These are phyloP conservation scores for Ophiostoma tasmaniense DNA, from an alignment of 2,329 filamentous ascomycete species.

Conservation along the genomic window DNA sequence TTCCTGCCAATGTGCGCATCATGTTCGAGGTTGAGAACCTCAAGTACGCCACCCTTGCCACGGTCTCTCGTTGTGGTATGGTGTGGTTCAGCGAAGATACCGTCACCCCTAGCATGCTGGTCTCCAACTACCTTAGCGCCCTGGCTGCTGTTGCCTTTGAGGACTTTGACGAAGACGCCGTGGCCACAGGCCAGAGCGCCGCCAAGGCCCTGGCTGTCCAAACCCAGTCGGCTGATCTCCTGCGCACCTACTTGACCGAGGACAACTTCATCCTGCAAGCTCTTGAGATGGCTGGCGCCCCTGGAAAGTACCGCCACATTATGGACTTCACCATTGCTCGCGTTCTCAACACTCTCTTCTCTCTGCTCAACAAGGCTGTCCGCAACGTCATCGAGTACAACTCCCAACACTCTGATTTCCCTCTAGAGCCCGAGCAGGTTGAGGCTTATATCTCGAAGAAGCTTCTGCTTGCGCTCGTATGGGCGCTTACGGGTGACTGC, in stretches of 20 bases:
- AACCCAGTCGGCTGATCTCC: conserved; percentile 66
- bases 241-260: conserved; percentile 64
- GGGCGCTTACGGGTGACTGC: conserved; percentile 94
- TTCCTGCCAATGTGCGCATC: conserved; percentile 91
- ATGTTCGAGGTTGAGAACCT: conserved; percentile 99
- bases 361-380: conserved; percentile 86
- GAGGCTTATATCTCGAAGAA: conserved; percentile 91
- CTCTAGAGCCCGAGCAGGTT: conserved; percentile 79
- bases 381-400: conserved; percentile 95
- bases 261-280: conserved; percentile 76
- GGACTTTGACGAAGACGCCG: conserved; percentile 87
- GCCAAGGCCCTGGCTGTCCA: conserved; percentile 74
- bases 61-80: conserved; percentile 99
- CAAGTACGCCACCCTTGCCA: conserved; percentile 94
- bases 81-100: conserved; percentile 99
- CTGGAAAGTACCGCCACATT: conserved; percentile 71
- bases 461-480: conserved; percentile 81
- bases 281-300: conserved; percentile 67
- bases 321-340: conserved; percentile 96
- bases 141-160: conserved; percentile 81
- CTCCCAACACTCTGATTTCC: conserved; percentile 85
- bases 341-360: conserved; percentile 88
- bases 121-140: conserved; percentile 79
- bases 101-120: conserved; percentile 86
- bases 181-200: conserved; percentile 60